phyloP scores from a whole-genome alignment of 1,284 basidiomycete species.

The Entoloma clypeatum region DNA sequence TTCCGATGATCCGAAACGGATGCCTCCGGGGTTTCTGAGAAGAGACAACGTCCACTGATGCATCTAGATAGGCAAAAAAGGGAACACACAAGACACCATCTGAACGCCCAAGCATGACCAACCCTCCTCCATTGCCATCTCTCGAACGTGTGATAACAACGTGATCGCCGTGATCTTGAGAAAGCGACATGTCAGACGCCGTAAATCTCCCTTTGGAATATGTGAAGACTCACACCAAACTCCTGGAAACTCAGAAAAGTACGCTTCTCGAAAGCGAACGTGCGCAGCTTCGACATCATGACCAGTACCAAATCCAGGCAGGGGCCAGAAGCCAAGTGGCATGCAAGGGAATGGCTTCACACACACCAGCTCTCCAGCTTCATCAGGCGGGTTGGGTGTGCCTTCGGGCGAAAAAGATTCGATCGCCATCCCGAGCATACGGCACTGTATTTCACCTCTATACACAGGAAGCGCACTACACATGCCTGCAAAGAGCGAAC shows the following conservation, averaged over 20 bases:
- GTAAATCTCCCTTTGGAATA: constrained; percentile 9
- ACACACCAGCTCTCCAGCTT: constrained; percentile 70
- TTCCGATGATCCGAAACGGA: constrained; percentile 83
- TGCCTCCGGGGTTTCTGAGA: constrained; percentile 74
- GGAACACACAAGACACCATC: constrained; percentile 72
- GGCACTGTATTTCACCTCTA: constrained; percentile 82
- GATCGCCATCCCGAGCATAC: constrained; percentile 80
- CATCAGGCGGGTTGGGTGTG: constrained; percentile 39
- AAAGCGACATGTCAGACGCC: constrained; percentile 7
- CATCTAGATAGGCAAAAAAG: constrained; percentile 13
- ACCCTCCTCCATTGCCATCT: constrained; percentile 68
- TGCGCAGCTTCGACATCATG: constrained; percentile 57
- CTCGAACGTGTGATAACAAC: constrained; percentile 64
- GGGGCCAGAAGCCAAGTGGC: constrained; percentile 83
- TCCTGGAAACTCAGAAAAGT: constrained; percentile 67
- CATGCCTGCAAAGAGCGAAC: constrained; percentile 84
- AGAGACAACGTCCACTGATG: constrained; percentile 14
- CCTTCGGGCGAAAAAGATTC: constrained; percentile 52
- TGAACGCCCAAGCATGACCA: constrained; percentile 81
- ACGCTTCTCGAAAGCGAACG: constrained; percentile 67
- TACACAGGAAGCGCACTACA: constrained; percentile 77
- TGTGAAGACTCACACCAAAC: constrained; percentile 67
- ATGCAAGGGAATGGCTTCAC: constrained; percentile 81
- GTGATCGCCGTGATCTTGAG: constrained; percentile 72
- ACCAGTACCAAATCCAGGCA: constrained; percentile 59